Evolutionary conservation across 495 filamentous ascomycete species (phyloP).

Genomic region (Friedmanniomyces endolithicus): DNA sequence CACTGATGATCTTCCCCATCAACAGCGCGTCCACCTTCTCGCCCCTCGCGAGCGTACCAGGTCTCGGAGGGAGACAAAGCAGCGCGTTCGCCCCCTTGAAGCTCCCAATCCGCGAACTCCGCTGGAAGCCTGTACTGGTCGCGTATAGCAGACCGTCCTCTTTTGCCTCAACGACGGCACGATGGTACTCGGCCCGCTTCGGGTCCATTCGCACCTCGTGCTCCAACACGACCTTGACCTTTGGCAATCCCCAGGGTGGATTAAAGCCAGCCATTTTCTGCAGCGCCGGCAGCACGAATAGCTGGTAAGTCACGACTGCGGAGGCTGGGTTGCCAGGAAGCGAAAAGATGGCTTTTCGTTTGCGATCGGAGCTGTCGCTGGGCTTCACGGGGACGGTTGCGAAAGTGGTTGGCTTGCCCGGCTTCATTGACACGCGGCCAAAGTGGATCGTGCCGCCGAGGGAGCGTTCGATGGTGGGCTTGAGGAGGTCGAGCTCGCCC

Average conservation of each 20-base stretch:
- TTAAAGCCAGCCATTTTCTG: conserved; percentile 53
- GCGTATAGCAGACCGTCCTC: conserved; percentile 61
- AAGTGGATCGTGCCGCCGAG: conserved; percentile 94
- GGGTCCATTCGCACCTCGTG: conserved; percentile 62
- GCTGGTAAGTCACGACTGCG: conserved; percentile 80
- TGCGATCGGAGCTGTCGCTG: conserved; percentile 31
- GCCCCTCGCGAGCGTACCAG: conserved; percentile 40
- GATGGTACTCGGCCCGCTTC: conserved; percentile 74
- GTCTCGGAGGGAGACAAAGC: conserved; percentile 55
- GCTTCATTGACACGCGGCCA: conserved; percentile 93
- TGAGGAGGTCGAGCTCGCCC: conserved; percentile 94
- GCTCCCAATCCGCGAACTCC: conserved; percentile 81
- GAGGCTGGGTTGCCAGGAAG: conserved; percentile 90
- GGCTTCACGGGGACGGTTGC: conserved; percentile 63
- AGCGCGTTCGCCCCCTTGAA: conserved; percentile 78
- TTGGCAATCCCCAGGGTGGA: conserved; percentile 51
- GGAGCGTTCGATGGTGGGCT: conserved; percentile 85
- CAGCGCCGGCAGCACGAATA: conserved; percentile 84
- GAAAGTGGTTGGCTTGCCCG: conserved; percentile 93
- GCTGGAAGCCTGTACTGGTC: conserved; percentile 74
- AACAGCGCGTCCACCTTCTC: conserved; percentile 47
- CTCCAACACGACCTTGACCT: conserved; percentile 54
- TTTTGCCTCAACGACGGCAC: conserved; percentile 50
- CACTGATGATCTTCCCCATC: conserved; percentile 38
- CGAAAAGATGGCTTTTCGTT: conserved; percentile 67